phyloP scores from a whole-genome alignment of 257 asterid genomes.

The Plectranthus barbatus region DNA sequence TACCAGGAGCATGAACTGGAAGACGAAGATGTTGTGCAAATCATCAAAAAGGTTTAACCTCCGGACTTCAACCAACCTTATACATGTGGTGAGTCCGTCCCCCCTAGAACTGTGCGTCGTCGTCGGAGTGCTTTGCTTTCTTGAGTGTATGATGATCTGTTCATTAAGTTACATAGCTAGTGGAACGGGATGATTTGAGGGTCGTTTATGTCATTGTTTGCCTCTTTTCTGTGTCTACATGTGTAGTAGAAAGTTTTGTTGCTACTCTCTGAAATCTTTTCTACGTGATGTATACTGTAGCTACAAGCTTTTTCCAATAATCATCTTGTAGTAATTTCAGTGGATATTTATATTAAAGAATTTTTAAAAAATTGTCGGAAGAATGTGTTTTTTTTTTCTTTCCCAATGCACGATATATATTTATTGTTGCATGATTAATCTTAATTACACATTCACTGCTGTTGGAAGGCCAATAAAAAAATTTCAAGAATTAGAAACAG shows the following conservation, averaged over 20 bases:
- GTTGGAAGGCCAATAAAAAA: too few relatives aligned
- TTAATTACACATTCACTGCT: neutral
- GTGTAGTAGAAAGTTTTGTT: too few relatives aligned
- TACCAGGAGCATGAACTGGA: slow-evolving; percentile 92
- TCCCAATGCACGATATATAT: too few relatives aligned
- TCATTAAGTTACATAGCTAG: neutral
- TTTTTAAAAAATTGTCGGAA: too few relatives aligned
- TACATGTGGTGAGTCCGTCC: slow-evolving; percentile 8
- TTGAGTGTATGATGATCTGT: neutral
- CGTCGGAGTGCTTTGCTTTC: neutral
- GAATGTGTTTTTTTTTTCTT: too few relatives aligned
- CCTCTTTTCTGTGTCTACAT: neutral
- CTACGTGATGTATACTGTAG: too few relatives aligned
- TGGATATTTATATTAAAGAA: too few relatives aligned
- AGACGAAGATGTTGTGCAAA: slow-evolving; percentile 97
- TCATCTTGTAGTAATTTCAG: too few relatives aligned
- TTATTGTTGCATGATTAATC: neutral
- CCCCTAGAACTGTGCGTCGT: neutral
- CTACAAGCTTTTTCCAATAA: too few relatives aligned
- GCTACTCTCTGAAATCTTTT: too few relatives aligned
- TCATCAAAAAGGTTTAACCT: slow-evolving; percentile 73
- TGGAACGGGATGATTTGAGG: slow-evolving; percentile 6
- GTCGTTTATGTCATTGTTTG: neutral
- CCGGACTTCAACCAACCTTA: neutral
- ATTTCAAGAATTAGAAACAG: too few relatives aligned